Evolutionary conservation across 805 yeast species (phyloP).

Genomic region (Clavispora carvajalis): DNA sequence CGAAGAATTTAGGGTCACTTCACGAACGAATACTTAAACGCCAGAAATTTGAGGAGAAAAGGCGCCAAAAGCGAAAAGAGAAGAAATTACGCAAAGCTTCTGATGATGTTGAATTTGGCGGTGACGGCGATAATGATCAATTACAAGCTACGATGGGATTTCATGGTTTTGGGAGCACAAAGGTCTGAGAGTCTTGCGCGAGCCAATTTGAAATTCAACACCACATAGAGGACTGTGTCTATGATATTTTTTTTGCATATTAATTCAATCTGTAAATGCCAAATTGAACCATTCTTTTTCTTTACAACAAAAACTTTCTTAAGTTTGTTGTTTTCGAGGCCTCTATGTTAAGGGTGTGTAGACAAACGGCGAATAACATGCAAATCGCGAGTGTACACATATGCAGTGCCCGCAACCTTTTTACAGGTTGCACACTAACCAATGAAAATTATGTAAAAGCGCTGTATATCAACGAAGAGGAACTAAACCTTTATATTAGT

Average conservation of each 20-base stretch:
- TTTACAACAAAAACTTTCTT: no score
- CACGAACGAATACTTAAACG: conserved; percentile 37
- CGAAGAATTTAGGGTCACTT: conserved; percentile 24
- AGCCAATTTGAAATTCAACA: no score
- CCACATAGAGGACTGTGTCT: no score
- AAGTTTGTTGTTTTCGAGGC: no score
- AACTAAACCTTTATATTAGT: background rate
- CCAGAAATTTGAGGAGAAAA: conserved; percentile 32
- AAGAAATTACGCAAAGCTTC: conserved; percentile 11
- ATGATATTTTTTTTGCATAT: no score
- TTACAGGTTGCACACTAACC: conserved; percentile 6
- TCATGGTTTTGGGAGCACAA: conserved; percentile 47
- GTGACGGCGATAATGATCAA: conserved; percentile 17
- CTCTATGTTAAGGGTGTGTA: no score
- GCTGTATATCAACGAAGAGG: conserved; percentile 5
- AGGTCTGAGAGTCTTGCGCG: no score
- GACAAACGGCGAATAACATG: conserved; percentile 1
- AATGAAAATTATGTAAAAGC: conserved; percentile 8
- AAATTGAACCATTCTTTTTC: no score
- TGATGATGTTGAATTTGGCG: background rate
- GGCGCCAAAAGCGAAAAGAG: conserved; percentile 21
- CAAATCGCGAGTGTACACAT: conserved; percentile 3
- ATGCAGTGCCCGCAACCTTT: background rate
- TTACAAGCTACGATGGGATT: conserved; percentile 54
- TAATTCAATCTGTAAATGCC: no score